Conservation (phyloP, 768 basidiomycete species). For the Zangia roseola region DNA sequence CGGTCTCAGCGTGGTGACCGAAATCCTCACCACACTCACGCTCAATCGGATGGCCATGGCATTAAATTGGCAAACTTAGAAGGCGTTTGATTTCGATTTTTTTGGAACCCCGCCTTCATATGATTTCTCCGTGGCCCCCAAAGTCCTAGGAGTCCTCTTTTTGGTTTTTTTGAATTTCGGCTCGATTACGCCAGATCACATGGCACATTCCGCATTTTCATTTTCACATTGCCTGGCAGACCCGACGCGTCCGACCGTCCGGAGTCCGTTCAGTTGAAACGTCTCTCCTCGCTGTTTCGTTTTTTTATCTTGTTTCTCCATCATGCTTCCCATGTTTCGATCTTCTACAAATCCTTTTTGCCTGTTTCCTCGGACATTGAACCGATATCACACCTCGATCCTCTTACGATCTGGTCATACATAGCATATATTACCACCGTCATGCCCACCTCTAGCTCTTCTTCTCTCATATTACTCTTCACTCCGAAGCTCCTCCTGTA, state of each 20-base stretch:
- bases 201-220: background rate
- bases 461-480: constrained; percentile 4
- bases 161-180: too few relatives aligned
- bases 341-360: constrained; percentile 1
- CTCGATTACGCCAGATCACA: too few relatives aligned
- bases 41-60: constrained; percentile 69
- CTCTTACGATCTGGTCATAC: background rate
- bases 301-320: constrained; percentile 2
- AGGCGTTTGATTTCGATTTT: background rate
- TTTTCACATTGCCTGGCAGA: background rate
- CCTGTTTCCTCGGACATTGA: background rate
- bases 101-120: background rate
- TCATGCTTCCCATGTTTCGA: constrained; percentile 15
- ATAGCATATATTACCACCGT: constrained; percentile 18
- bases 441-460: background rate
- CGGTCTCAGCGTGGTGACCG: constrained; percentile 65
- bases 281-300: background rate
- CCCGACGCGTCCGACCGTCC: too few relatives aligned
- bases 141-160: too few relatives aligned
- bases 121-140: too few relatives aligned
- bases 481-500: constrained; percentile 39
- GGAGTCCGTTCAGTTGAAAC: constrained; percentile 15
- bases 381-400: background rate
- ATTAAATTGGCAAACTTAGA: constrained; percentile 47
- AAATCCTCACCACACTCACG: constrained; percentile 72